Conservation (phyloP, 2,329 filamentous ascomycete species). For the Fusarium xyrophilum region DNA sequence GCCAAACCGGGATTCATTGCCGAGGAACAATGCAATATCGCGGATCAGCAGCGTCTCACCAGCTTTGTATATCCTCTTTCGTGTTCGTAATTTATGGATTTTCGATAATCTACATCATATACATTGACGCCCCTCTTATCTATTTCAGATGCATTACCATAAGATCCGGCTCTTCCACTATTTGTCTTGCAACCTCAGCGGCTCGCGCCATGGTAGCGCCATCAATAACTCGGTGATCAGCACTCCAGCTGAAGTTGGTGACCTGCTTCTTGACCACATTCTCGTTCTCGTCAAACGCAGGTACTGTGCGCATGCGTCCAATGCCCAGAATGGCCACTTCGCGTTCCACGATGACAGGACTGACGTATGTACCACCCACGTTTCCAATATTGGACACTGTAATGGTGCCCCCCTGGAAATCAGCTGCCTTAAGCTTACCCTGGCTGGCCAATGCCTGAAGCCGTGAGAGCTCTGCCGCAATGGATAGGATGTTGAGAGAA, state of each 20-base stretch:
- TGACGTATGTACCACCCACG: slow-evolving; percentile 90
- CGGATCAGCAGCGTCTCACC: background rate
- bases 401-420: slow-evolving; percentile 87
- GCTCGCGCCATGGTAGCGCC: slow-evolving; percentile 93
- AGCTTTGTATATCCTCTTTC: background rate
- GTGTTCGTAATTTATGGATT: background rate
- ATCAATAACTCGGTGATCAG: slow-evolving; percentile 92
- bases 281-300: slow-evolving; percentile 72
- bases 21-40: background rate
- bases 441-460: slow-evolving; percentile 75
- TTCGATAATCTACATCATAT: slow-evolving; percentile 17
- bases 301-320: slow-evolving; percentile 79
- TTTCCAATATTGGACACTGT: slow-evolving; percentile 97
- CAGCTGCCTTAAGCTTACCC: slow-evolving; percentile 76
- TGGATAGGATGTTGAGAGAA: slow-evolving; percentile 74
- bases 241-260: slow-evolving; percentile 94
- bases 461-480: slow-evolving; percentile 77
- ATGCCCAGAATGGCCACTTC: slow-evolving; percentile 94
- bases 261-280: slow-evolving; percentile 77
- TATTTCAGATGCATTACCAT: slow-evolving; percentile 86
- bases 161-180: slow-evolving; percentile 83
- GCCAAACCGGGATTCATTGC: background rate
- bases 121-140: slow-evolving; percentile 24
- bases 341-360: slow-evolving; percentile 86
- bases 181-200: slow-evolving; percentile 77